Evolutionary conservation across 2,329 filamentous ascomycete genomes (phyloP), one percentile per base, ranked within the genome.

Genomic region (Thielaviopsis cerberus): DNA sequence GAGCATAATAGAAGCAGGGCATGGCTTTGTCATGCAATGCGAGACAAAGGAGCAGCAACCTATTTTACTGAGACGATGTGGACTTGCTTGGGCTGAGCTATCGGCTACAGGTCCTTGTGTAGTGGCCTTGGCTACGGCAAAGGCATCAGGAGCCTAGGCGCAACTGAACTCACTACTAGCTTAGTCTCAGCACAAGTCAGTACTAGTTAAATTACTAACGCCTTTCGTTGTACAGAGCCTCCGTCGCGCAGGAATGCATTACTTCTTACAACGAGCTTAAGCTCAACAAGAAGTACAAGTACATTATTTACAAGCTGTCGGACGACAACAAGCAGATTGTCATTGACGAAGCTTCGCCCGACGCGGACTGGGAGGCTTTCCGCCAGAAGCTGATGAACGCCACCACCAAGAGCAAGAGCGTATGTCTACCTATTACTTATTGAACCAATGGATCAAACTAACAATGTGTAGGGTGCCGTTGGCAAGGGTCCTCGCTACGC

Each of bases 291-390:
- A 82, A 81, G 76, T 77, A 81, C 76, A 90, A 88, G 75, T 94
- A 80, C 79, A 85, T 92, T 75, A 82, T 92, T 77, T 91, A 80
- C 83, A 88, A 89, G 79, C 81, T 92, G 69, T 84, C 82, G 64
- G 85, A 90, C 72, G 79, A 89, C 76, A 82, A 82, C 78, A 88
- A 84, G 73, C 73, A 88, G 73, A 88, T 92, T 69, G 82, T 86
- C 61, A 81, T 92, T 66, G 86, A 91, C 72, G 81, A 87, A 70
- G 77, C 80, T 57, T 85, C 82, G 60, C 73, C 73, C 62, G 76
- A 82, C 65, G 73, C 73, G 64, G 81, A 89, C 71, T 91, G 81
- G 76, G 80, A 85, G 60, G 72, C 67, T 63, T 88, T 90, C 79
- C 84, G 85, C 66, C 74, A 88, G 71, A 85, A 83, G 76, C 83